A percentile compares a stretch with the other conserved stretches of the same genome.
Conservation (phyloP, 495 filamentous ascomycete species). For the Xylaria longipes region DNA sequence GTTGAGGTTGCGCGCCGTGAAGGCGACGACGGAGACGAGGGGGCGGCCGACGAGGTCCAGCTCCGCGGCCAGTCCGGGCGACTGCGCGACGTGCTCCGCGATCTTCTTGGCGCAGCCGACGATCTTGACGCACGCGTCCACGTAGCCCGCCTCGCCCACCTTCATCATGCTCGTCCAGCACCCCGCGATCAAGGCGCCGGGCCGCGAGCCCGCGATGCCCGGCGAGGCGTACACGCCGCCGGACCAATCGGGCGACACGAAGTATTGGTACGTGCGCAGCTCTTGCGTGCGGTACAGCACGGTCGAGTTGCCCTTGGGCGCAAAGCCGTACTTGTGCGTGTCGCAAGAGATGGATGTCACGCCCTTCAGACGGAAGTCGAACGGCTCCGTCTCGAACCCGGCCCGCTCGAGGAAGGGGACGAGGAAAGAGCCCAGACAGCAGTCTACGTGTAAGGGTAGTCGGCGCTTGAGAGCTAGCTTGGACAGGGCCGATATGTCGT, state of each 20-base stretch:
- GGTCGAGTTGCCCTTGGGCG: constrained; percentile 93
- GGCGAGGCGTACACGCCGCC: constrained; percentile 96
- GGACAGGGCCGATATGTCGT: constrained; percentile 87
- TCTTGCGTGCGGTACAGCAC: constrained; percentile 83
- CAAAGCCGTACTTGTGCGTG: constrained; percentile 99
- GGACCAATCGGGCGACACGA: constrained; percentile 92
- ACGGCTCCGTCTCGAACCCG: constrained; percentile 83
- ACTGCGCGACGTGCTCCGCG: constrained; percentile 71
- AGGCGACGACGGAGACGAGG: constrained; percentile 88
- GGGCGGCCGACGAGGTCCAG: constrained; percentile 84
- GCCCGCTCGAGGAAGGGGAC: constrained; percentile 90
- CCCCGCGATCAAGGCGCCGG: constrained; percentile 90
- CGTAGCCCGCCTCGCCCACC: constrained; percentile 88
- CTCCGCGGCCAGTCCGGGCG: constrained; percentile 69
- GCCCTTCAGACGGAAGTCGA: constrained; percentile 93
- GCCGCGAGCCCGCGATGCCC: constrained; percentile 85
- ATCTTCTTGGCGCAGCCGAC: constrained; percentile 88
- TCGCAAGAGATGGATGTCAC: constrained; percentile 96
- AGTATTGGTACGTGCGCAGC: constrained; percentile 90
- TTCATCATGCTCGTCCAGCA: constrained; percentile 92
- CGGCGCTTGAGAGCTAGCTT: constrained; percentile 78
- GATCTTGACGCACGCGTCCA: constrained; percentile 82
- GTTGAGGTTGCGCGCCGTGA: constrained; percentile 77
- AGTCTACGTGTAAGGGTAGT: constrained; percentile 94
- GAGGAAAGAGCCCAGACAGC: constrained; percentile 94